Evolutionary conservation across 2,329 filamentous ascomycete genomes (phyloP).

Genomic region (Cytospora piceicola): DNA sequence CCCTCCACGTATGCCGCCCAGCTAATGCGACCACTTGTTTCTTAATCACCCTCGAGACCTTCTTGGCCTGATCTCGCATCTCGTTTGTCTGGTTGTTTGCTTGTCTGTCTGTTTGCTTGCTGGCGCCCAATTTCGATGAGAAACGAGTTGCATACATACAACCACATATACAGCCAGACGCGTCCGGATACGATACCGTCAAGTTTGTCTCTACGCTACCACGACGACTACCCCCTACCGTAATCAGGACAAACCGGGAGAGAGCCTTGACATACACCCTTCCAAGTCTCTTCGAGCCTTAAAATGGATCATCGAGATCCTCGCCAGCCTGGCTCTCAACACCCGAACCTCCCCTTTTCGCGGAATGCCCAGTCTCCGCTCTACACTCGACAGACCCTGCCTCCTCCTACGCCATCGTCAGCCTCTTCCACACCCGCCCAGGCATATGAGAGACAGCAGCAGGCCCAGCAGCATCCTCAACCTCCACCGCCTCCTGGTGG

Average conservation of each 20-base stretch:
- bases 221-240: background rate
- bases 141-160: background rate
- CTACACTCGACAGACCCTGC: constrained; percentile 39
- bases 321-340: constrained; percentile 39
- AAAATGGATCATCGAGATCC: constrained; percentile 37
- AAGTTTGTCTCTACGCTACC: constrained; percentile 3
- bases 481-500: constrained; percentile 35
- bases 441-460: constrained; percentile 30
- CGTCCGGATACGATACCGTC: constrained; percentile 1
- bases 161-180: background rate
- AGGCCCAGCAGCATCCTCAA: constrained; percentile 24
- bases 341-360: constrained; percentile 40
- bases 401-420: constrained; percentile 31
- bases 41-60: constrained; percentile 5
- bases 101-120: constrained; percentile 20
- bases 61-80: constrained; percentile 3
- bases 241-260: background rate
- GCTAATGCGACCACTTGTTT: constrained; percentile 21
- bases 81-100: background rate
- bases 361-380: constrained; percentile 41
- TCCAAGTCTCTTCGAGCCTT: background rate
- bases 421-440: constrained; percentile 30
- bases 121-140: constrained; percentile 3
- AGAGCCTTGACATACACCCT: constrained; percentile 10
- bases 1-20: background rate